These are phyloP conservation scores for Pascua sp. DNA, from an alignment of 1,284 basidiomycete genomes.

Conservation along the genomic window DNA sequence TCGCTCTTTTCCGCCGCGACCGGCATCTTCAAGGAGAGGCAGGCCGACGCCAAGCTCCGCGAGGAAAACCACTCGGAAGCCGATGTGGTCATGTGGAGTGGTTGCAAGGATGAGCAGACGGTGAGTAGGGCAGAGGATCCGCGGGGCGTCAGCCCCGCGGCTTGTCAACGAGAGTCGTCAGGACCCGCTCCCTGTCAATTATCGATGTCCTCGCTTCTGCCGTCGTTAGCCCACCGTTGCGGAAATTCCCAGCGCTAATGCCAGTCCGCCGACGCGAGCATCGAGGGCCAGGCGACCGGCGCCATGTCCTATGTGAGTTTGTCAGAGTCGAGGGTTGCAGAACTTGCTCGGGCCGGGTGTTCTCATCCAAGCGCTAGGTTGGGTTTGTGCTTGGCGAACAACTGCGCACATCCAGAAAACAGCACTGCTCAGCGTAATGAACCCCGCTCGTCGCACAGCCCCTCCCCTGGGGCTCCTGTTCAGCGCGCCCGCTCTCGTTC, in stretches of 20 bases:
- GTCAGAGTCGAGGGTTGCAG: too few species aligned
- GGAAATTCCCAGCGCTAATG: neutral
- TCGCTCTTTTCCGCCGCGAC: constrained; percentile 45
- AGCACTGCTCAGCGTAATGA: too few species aligned
- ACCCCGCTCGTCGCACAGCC: too few species aligned
- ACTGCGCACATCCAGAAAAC: too few species aligned
- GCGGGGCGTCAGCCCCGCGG: too few species aligned
- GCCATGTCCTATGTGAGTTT: constrained; percentile 62
- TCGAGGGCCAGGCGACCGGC: constrained; percentile 77
- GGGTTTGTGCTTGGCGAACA: too few species aligned
- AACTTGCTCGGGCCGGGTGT: too few species aligned
- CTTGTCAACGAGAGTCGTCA: neutral
- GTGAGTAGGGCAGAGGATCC: constrained; percentile 1
- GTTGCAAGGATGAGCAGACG: constrained; percentile 90
- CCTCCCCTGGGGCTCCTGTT: too few species aligned
- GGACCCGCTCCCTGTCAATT: neutral
- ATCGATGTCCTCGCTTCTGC: neutral
- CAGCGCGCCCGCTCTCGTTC: neutral
- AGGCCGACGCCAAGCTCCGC: constrained; percentile 28
- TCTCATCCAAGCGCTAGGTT: too few species aligned
- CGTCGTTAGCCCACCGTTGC: too few species aligned
- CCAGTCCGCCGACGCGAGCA: constrained; percentile 68
- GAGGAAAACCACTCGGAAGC: constrained; percentile 67
- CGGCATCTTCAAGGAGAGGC: constrained; percentile 23
- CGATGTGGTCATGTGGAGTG: constrained; percentile 68